Conservation (phyloP, 2,329 filamentous ascomycete species). For the Arthroderma sp. region DNA sequence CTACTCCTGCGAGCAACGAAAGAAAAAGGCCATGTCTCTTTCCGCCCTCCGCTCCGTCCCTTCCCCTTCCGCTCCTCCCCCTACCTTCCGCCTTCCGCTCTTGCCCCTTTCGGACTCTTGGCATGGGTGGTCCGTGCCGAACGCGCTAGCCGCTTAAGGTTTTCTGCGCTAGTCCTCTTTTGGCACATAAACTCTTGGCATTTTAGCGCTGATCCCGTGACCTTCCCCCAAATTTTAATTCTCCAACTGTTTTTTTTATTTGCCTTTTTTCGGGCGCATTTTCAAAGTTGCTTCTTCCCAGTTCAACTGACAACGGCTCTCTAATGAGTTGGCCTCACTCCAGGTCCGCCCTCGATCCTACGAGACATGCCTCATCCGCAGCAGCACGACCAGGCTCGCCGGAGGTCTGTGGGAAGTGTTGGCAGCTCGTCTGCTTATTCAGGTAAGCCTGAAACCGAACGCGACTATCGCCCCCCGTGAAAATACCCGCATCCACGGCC, state of each 20-base stretch:
- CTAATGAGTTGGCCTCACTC: constrained; percentile 6
- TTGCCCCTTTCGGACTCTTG: background rate
- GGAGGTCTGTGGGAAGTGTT: constrained; percentile 28
- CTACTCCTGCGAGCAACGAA: too few species aligned
- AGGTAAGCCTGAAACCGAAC: constrained; percentile 24
- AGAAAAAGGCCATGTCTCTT: background rate
- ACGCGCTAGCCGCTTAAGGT: constrained; percentile 2
- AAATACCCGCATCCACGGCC: background rate
- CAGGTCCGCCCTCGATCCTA: constrained; percentile 5
- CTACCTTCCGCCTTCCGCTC: background rate
- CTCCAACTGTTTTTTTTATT: background rate
- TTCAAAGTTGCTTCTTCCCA: background rate
- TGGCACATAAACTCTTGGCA: background rate
- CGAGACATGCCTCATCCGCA: constrained; percentile 29
- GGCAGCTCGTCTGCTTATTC: constrained; percentile 25
- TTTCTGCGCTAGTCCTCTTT: background rate
- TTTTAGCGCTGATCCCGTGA: constrained; percentile 1
- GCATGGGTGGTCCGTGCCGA: constrained; percentile 1
- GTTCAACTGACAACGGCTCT: constrained; percentile 6
- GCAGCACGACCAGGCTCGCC: constrained; percentile 24
- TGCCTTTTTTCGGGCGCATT: background rate
- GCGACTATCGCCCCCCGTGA: constrained; percentile 1
- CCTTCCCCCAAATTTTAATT: background rate
- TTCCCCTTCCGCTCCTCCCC: background rate
- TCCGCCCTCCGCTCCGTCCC: background rate